Evolutionary conservation across 2,329 filamentous ascomycete genomes (phyloP).

Genomic region (Aspergillus costaricaensis): DNA sequence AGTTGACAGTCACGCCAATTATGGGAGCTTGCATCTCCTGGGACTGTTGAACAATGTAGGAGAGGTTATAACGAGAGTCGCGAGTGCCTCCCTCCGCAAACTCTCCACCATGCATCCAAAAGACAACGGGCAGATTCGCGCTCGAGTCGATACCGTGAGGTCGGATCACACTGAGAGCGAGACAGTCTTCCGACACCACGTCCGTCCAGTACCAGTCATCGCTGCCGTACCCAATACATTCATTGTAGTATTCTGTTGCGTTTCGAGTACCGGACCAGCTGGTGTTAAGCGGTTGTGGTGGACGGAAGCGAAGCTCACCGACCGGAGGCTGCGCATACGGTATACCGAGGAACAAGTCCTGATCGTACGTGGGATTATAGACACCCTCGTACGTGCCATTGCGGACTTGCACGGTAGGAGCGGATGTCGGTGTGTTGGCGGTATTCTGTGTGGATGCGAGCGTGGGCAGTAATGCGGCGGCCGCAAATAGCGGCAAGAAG

Average conservation of each 20-base stretch:
- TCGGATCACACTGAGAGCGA: conserved; percentile 26
- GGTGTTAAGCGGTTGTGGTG: conserved; percentile 13
- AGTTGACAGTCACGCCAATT: conserved; percentile 55
- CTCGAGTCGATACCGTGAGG: conserved; percentile 8
- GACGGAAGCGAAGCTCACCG: conserved; percentile 9
- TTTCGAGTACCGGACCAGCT: conserved; percentile 6
- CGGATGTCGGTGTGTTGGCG: not conserved
- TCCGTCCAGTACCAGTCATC: not conserved
- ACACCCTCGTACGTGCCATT: conserved; percentile 20
- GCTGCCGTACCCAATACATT: conserved; percentile 6
- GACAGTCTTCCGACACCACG: conserved; percentile 22
- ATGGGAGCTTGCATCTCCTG: conserved; percentile 52
- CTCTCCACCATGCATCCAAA: conserved; percentile 42
- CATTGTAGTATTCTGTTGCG: conserved; percentile 11
- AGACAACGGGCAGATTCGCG: conserved; percentile 19
- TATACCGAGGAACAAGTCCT: conserved; percentile 25
- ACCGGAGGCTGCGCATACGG: conserved; percentile 21
- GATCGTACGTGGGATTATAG: conserved; percentile 12
- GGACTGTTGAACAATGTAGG: conserved; percentile 57
- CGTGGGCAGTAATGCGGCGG: not conserved
- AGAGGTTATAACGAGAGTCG: conserved; percentile 55
- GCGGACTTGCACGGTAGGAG: not conserved
- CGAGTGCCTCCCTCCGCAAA: conserved; percentile 43
- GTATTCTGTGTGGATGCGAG: not conserved
- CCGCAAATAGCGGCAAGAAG: not conserved